Evolutionary conservation across 352 stramenopile genomes (phyloP), one percentile per base, ranked within the genome.

Genomic region (Phytophthora cactorum): DNA sequence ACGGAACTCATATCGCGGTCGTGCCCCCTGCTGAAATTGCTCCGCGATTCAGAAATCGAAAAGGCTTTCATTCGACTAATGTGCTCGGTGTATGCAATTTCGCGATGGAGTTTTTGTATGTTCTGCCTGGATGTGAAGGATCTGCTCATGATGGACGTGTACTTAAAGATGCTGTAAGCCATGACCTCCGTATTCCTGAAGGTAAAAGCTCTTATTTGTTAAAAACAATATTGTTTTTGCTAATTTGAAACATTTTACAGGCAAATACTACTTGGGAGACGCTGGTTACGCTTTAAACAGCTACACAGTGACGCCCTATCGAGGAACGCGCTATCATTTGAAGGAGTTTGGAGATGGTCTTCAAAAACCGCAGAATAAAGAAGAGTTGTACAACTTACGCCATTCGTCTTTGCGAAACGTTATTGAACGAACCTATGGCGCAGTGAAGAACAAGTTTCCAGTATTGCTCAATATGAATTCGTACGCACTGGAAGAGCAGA

Each of bases 381-480:
- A 36, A 43, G 38, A 54, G 22, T 31, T 59, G 8, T 59, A 46
- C 41, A 66, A 66, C 12, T 17, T 59, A n/a, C 27, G 58, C 2
- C 38, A 54, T 39, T 66, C 49, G n/a, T 59, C 49, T 1, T 29
- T 49, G 3, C 7, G 55, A 2, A 63, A 63, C 32, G 55, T 63
- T 11, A 63, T 63, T 34, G 55, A 63, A 25, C 28, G 58, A 25
- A 34, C 49, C 1, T 66, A 49, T 29, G 58, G 49, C 0, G 47
- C 36, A 15, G 17, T 66, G 5, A 66, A 66, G 17, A 45, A 47
- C 46, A 64, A 57, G 4, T 51, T 64, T 52, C 45, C 14, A 9
- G 56, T 64, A 7, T n/a, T 56, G 3, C 11, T 28, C 0, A 8
- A 15, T 8, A 57, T 64, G 46, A 15, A 47, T 25, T 57, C 32